Evolutionary conservation across 352 stramenopile species (phyloP).

Genomic region (Pythium oligandrum): DNA sequence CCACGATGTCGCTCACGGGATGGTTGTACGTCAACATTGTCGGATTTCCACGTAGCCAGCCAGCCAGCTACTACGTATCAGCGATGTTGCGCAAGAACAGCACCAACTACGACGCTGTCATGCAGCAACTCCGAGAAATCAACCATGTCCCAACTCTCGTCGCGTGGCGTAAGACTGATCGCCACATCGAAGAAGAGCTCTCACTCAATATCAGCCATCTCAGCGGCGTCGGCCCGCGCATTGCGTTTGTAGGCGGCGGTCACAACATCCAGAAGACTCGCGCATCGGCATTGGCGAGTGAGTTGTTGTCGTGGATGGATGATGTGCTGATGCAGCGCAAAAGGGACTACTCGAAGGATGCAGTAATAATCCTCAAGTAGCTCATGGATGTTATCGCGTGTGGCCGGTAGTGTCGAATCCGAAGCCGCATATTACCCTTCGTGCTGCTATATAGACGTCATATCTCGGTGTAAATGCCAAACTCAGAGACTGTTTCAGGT

Average conservation of each 20-base stretch:
- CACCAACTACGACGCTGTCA: slow-evolving; percentile 15
- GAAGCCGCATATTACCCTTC: too few species aligned
- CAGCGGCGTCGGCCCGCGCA: slow-evolving; percentile 16
- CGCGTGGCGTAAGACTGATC: slow-evolving; percentile 22
- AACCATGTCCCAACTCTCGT: slow-evolving; percentile 26
- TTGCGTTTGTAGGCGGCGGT: slow-evolving; percentile 29
- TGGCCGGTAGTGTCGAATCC: too few species aligned
- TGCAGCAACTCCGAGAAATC: slow-evolving; percentile 2
- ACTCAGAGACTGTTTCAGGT: too few species aligned
- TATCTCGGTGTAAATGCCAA: too few species aligned
- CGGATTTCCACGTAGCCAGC: slow-evolving; percentile 10
- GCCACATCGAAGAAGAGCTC: slow-evolving; percentile 25
- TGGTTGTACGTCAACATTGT: slow-evolving; percentile 10
- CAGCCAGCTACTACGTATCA: slow-evolving; percentile 11
- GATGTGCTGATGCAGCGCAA: not conserved
- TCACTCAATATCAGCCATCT: slow-evolving; percentile 11
- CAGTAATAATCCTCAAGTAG: too few species aligned
- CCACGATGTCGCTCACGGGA: slow-evolving; percentile 1
- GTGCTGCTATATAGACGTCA: too few species aligned
- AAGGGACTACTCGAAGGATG: too few species aligned
- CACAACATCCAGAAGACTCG: slow-evolving; percentile 49
- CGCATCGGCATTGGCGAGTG: slow-evolving; percentile 16
- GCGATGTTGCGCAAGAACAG: slow-evolving; percentile 10
- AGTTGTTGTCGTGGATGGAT: slow-evolving; percentile 20
- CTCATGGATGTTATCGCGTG: too few species aligned